These are phyloP conservation scores for Colletotrichum sp. DNA, from an alignment of 2,329 filamentous ascomycete genomes.

Conservation along the genomic window DNA sequence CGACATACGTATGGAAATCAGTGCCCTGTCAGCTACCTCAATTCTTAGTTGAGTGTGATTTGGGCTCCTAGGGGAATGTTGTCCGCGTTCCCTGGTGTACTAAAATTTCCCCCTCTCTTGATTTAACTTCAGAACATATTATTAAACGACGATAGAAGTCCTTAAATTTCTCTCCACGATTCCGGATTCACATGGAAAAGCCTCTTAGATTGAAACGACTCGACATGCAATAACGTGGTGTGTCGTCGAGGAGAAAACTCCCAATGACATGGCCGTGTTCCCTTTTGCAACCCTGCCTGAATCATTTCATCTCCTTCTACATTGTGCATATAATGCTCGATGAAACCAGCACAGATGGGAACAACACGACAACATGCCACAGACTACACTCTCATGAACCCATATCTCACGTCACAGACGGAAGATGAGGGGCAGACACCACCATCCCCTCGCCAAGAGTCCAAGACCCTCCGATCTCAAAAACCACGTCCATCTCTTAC, in stretches of 20 bases:
- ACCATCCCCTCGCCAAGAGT: neutral
- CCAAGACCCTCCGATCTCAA: neutral
- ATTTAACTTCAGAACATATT: too few species aligned
- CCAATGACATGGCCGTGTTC: neutral
- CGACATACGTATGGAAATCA: too few species aligned
- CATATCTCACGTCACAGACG: too few species aligned
- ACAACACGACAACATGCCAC: neutral
- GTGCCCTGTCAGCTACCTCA: too few species aligned
- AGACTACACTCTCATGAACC: too few species aligned
- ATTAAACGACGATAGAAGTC: too few species aligned
- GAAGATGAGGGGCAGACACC: neutral
- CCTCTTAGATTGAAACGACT: neutral
- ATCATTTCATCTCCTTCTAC: neutral
- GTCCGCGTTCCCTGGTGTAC: too few species aligned
- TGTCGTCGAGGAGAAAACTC: neutral
- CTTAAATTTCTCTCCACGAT: too few species aligned
- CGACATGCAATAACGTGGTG: neutral
- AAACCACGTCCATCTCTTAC: neutral
- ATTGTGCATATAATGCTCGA: neutral
- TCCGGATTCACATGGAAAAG: neutral
- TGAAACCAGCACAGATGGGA: neutral
- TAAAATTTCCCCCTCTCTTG: too few species aligned
- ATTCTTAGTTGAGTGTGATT: too few species aligned
- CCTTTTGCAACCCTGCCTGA: fast-evolving
- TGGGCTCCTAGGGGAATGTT: too few species aligned